Evolutionary conservation across 2,329 filamentous ascomycete species (phyloP).

Genomic region (Mariannaea elegans): DNA sequence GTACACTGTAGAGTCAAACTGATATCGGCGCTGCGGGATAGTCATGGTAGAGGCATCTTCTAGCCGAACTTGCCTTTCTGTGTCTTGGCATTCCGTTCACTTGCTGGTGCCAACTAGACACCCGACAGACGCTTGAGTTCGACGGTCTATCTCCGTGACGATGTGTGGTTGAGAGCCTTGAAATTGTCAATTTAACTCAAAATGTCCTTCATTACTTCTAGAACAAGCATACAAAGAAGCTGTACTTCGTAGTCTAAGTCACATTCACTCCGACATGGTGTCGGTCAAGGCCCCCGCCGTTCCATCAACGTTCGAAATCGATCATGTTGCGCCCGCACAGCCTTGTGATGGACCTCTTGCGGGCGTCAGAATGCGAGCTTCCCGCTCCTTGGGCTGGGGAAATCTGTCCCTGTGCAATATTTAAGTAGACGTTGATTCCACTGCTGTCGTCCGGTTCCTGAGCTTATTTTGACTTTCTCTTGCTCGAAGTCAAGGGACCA

Average conservation of each 20-base stretch:
- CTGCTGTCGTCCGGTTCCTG: slow-evolving; percentile 3
- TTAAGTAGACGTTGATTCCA: slow-evolving; percentile 38
- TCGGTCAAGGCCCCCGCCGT: slow-evolving; percentile 19
- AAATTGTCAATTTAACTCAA: slow-evolving; percentile 3
- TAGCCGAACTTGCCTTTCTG: background rate
- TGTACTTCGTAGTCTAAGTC: slow-evolving; percentile 9
- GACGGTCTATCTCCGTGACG: no score
- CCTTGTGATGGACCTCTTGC: slow-evolving; percentile 36
- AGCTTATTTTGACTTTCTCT: slow-evolving; percentile 25
- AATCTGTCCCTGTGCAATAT: slow-evolving; percentile 32
- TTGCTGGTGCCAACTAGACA: background rate
- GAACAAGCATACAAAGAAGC: no score
- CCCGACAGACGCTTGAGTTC: background rate
- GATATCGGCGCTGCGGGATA: background rate
- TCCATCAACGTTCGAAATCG: slow-evolving; percentile 24
- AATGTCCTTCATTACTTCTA: slow-evolving; percentile 2
- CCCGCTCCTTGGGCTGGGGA: slow-evolving; percentile 33
- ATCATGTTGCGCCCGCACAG: slow-evolving; percentile 42
- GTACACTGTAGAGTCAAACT: background rate
- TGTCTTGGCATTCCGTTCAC: background rate
- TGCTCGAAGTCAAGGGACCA: background rate
- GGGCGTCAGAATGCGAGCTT: slow-evolving; percentile 43
- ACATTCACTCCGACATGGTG: slow-evolving; percentile 13
- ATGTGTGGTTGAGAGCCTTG: background rate
- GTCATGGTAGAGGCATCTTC: background rate